Base-by-base conservation (phyloP, 108 stramenopile species). In the Cyclotella baltica region DNA sequence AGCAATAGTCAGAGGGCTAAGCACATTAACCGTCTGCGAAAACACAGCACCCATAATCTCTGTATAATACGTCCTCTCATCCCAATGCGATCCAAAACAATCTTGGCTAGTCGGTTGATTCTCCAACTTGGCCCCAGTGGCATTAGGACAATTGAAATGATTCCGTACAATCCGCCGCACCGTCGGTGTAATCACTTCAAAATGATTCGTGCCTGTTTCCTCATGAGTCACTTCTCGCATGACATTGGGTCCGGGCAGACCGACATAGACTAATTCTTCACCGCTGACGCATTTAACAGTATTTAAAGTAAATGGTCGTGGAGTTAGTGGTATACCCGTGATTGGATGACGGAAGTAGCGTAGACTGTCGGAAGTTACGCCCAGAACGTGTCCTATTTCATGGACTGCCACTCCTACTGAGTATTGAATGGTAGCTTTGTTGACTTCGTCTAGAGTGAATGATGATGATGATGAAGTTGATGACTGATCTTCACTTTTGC, bases 1-100 rank as follows among this genome's bases (percentile, higher is more conserved):
- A 1, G 88, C 88, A 28, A 88, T 34, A 3, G 85, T 86, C 48
- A 88, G 36, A 2, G 88, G 83, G 30, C 75, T 75, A 3, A 88
- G 53, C 18, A 85, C 72, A 35, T 77, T 78, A 43, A 72, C 85
- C 18, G 72, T 66, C 19, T 88, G 87, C 43, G 88, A 88, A 18
- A 95, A 84, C 18, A 79, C 85, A 33, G 88, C 75, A 18, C 83
- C 67, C 88, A 88, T 88, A 50, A 86, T 74, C 57, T 88, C 88
- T 4, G 78, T 84, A 55, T 76, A 80, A 46, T 51, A 86, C 35
- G 62, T 20, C 9, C 80, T 34, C 37, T 88, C 88, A 40, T 86
- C 83, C 37, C 50, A 88, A 59, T 88, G 88, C 43, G 73, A 75
- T 16, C 88, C 85, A 53, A 88, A 77, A 56, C 88, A 88, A 67